phyloP scores from a whole-genome alignment of 257 asterid genomes.

The Anisodus acutangulus region DNA sequence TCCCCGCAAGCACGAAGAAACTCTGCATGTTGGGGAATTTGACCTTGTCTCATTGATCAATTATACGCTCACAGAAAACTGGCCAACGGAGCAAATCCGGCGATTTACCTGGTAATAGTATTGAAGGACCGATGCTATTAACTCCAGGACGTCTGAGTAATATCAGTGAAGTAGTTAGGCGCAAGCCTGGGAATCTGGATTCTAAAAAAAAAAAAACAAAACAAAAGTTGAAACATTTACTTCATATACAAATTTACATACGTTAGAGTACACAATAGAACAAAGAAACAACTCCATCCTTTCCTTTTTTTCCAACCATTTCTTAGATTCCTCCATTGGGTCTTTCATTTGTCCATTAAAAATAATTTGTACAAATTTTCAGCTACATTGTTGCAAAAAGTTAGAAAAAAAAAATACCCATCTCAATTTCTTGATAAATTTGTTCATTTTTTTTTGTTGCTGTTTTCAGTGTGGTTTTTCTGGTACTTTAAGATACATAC shows the following conservation, averaged over 20 bases:
- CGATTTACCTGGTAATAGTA: too few relatives aligned
- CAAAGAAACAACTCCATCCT: slow-evolving; percentile 55
- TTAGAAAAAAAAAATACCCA: slow-evolving; percentile 38
- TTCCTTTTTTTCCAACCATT: slow-evolving; percentile 62
- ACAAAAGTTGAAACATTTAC: slow-evolving; percentile 60
- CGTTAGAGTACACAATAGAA: slow-evolving; percentile 32
- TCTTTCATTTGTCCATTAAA: slow-evolving; percentile 56
- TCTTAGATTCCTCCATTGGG: slow-evolving; percentile 75
- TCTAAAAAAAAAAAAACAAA: background rate
- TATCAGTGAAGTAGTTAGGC: too few relatives aligned
- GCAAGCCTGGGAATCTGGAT: too few relatives aligned
- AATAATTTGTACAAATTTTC: slow-evolving; percentile 44
- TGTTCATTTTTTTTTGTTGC: slow-evolving; percentile 38
- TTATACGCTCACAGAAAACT: too few relatives aligned
- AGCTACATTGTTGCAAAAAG: slow-evolving; percentile 20
- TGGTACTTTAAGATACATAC: slow-evolving; percentile 34
- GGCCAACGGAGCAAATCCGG: too few relatives aligned
- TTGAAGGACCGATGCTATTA: too few relatives aligned
- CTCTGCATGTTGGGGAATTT: too few relatives aligned
- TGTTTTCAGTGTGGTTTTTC: slow-evolving; percentile 61
- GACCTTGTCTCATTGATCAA: too few relatives aligned
- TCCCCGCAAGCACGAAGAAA: too few relatives aligned
- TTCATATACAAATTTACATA: slow-evolving; percentile 46
- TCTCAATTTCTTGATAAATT: slow-evolving; percentile 46
- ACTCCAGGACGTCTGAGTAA: too few relatives aligned